These are phyloP conservation scores for Flaveria brownii DNA, from an alignment of 129 eudicot genomes.

Conservation along the genomic window DNA sequence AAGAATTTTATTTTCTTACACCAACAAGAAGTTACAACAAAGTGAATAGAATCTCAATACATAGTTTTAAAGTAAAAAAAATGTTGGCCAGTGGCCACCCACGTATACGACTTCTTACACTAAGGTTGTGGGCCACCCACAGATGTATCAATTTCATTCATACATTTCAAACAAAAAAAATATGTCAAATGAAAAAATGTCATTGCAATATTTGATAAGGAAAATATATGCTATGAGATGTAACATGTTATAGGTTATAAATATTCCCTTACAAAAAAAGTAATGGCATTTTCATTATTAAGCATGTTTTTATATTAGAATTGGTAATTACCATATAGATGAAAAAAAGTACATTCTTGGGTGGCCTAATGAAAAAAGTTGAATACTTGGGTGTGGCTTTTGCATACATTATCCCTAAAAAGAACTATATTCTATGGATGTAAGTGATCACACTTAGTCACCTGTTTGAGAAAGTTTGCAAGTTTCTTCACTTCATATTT, in stretches of 20 bases:
- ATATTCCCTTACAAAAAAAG: neutral
- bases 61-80: neutral
- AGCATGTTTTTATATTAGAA: neutral
- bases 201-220: neutral
- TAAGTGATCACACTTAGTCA: conserved; percentile 30
- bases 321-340: neutral
- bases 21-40: conserved; percentile 5
- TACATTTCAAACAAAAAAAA: neutral
- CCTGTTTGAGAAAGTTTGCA: conserved; percentile 94
- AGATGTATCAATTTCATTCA: neutral
- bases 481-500: conserved; percentile 90
- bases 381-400: neutral
- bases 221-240: neutral
- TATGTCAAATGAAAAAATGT: neutral
- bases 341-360: neutral
- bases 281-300: neutral
- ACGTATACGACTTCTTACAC: neutral
- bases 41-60: neutral
- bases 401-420: neutral
- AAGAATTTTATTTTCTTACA: conserved; percentile 8
- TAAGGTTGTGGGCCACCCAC: neutral
- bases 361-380: neutral
- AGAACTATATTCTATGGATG: neutral
- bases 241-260: neutral
- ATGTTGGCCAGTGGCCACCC: neutral